Evolutionary conservation across 202 grass and related monocot species (phyloP), one percentile per base, ranked within the genome.

Genomic region (Alloteropsis angusta): DNA sequence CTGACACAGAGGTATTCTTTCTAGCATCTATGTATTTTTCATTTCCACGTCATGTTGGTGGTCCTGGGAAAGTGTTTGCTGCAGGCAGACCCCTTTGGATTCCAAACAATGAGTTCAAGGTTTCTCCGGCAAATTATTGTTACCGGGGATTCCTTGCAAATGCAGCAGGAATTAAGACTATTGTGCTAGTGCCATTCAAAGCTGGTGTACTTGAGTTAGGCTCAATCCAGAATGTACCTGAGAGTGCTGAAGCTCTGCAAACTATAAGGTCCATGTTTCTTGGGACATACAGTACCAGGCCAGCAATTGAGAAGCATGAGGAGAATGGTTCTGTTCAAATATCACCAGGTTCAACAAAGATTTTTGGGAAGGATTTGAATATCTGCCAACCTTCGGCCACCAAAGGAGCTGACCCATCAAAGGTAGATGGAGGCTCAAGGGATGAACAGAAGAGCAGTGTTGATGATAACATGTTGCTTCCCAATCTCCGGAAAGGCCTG

Each of bases 11-110:
- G 65, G 89, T 98, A 90, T 95, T 98, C 79, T 98, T 95, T 53
- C 78, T 98, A 9, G 81, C 88, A n/a, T 99, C 96, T 44, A 99
- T 99, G 96, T 95, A 95, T 86, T 99, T 99, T 68, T 87, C 86
- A 61, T 99, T 99, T 81, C 86, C 96, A 1, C 86, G 54, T 16
- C 76, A 79, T 64, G 82, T 83, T 6, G 92, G 96, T 84, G 96
- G 87, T 50, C 96, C 96, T 12, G 96, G 96, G 7, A 84, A 77
- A 68, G 89, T 85, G 62, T 92, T 95, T 52, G 92, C 90, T 43
- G 69, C 82, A 47, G 87, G 86, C 2, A 83, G 82, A 42, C 96
- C 93, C 26, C 79, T 99, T 25, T 99, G 96, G 96, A 74, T 99
- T 52, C 88, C 93, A 0, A 84, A 88, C 35, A 64, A 70, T 12